These are phyloP conservation scores for Phaseolus lunatus DNA, from an alignment of 306 rosid species.

Conservation along the genomic window DNA sequence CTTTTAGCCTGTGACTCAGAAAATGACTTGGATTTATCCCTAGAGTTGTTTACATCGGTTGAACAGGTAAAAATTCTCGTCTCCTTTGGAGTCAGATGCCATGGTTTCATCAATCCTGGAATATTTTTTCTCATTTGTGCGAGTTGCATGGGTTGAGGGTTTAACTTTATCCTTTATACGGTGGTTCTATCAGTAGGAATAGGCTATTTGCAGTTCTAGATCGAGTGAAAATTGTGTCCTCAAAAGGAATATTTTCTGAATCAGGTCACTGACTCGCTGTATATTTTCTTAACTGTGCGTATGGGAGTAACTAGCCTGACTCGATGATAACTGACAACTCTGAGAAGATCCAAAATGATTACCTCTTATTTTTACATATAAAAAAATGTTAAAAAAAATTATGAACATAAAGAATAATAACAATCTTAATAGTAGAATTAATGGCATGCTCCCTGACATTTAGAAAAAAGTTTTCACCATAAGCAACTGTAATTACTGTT, in stretches of 20 bases:
- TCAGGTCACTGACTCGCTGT: slow-evolving; percentile 73
- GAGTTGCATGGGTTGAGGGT: slow-evolving; percentile 62
- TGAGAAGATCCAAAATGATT: slow-evolving; percentile 89
- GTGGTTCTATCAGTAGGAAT: slow-evolving; percentile 77
- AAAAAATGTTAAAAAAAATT: slow-evolving; percentile 24
- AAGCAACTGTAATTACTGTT: slow-evolving; percentile 10
- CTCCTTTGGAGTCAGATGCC: slow-evolving; percentile 57
- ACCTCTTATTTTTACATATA: slow-evolving; percentile 77
- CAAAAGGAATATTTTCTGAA: slow-evolving; percentile 79
- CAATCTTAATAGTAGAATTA: slow-evolving; percentile 28
- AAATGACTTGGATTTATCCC: slow-evolving; percentile 49
- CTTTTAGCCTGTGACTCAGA: slow-evolving; percentile 60
- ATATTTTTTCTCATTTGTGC: slow-evolving; percentile 69
- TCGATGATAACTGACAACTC: slow-evolving; percentile 92
- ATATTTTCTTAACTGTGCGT: slow-evolving; percentile 92
- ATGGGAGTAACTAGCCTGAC: slow-evolving; percentile 96
- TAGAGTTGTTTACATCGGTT: slow-evolving; percentile 42
- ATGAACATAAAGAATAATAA: neutral
- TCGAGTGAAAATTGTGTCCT: slow-evolving; percentile 68
- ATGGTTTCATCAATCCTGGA: slow-evolving; percentile 59
- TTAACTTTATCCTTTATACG: slow-evolving; percentile 76
- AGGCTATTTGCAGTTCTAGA: slow-evolving; percentile 68
- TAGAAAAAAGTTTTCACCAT: neutral
- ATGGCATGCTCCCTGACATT: neutral
- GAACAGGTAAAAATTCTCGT: slow-evolving; percentile 51